Percentiles rank a stretch among this genome's conserved stretches.
phyloP scores from a whole-genome alignment of 495 filamentous ascomycete genomes.

The Aspergillus kassunensis region DNA sequence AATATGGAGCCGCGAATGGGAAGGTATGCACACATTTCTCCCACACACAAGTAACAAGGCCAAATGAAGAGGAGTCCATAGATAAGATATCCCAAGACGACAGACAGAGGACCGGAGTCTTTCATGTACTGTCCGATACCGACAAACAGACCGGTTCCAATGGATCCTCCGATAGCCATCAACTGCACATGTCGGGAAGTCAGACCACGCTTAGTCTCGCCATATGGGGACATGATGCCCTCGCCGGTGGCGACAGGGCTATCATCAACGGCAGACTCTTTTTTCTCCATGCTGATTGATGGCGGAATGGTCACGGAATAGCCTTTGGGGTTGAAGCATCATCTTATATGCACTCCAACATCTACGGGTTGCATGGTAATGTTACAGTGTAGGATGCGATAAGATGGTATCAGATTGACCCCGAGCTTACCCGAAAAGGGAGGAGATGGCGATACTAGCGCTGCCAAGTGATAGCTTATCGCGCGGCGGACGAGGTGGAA shows the following conservation, averaged over 20 bases:
- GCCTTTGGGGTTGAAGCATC: not conserved
- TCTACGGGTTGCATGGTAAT: not conserved
- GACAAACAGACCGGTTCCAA: constrained; percentile 74
- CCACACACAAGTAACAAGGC: constrained; percentile 35
- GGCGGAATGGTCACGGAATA: not conserved
- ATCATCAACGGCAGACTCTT: constrained; percentile 13
- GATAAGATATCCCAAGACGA: constrained; percentile 61
- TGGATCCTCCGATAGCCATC: constrained; percentile 71
- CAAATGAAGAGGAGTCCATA: constrained; percentile 32
- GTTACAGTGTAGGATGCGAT: constrained; percentile 11
- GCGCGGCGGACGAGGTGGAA: not conserved
- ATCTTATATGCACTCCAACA: not conserved
- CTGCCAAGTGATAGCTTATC: constrained; percentile 29
- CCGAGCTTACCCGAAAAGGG: constrained; percentile 21
- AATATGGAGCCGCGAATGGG: constrained; percentile 71
- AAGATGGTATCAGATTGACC: constrained; percentile 13
- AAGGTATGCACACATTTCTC: constrained; percentile 69
- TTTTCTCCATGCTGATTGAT: constrained; percentile 23
- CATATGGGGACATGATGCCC: constrained; percentile 20
- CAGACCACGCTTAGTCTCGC: constrained; percentile 52
- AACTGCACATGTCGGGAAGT: constrained; percentile 61
- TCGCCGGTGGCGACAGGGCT: constrained; percentile 17
- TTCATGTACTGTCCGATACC: constrained; percentile 67
- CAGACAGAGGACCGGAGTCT: constrained; percentile 60
- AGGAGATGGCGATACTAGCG: constrained; percentile 29